Conservation (phyloP, 306 rosid genomes). For the Trichosanthes truncata region DNA sequence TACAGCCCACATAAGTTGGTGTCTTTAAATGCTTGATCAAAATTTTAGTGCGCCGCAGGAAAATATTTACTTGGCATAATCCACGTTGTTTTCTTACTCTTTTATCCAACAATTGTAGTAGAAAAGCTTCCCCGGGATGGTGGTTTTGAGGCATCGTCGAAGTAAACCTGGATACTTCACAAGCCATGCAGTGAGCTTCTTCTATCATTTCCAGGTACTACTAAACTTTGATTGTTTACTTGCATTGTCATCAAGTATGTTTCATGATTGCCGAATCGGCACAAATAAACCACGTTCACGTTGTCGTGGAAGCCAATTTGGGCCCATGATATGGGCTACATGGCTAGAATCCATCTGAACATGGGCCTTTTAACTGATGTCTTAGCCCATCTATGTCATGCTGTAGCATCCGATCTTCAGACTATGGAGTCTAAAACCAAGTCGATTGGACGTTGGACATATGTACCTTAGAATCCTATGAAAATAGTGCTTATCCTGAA, state of each 20-base stretch:
- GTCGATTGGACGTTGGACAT: not conserved
- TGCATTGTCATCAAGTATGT: not conserved
- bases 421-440: not conserved
- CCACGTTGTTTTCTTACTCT: not conserved
- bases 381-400: not conserved
- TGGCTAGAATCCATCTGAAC: not conserved
- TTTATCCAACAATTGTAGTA: not conserved
- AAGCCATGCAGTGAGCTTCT: not conserved
- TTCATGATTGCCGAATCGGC: not conserved
- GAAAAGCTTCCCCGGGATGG: not conserved
- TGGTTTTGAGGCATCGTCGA: not conserved
- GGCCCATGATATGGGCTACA: not conserved
- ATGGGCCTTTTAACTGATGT: not conserved
- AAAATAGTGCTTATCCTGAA: not conserved
- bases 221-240: not conserved
- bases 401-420: not conserved
- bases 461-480: not conserved
- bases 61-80: not conserved
- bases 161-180: not conserved
- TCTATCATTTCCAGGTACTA: constrained; percentile 2
- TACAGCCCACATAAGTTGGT: not conserved
- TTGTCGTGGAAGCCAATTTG: not conserved
- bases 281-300: not conserved
- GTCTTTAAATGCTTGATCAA: not conserved
- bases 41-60: not conserved